Base-by-base conservation (phyloP, 805 yeast species). In the Torulaspora delbrueckii region DNA sequence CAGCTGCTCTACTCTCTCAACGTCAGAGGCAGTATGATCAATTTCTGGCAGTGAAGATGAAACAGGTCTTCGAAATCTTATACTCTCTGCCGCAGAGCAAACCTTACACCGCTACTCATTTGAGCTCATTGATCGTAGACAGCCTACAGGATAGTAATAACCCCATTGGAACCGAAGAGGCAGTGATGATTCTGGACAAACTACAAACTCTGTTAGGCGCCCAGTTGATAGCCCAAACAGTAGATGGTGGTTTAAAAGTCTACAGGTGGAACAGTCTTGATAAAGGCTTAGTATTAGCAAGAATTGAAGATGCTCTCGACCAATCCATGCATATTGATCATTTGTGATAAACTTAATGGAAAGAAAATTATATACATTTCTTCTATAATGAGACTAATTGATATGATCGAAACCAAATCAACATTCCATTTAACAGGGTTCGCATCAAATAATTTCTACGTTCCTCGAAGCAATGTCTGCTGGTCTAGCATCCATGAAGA, bases 401-500 rank as follows among this genome's bases (percentile, higher is more conserved):
- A 34, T 22, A 34, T 34, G 37, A n/a, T 34, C 16, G 8, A 18
- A 12, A 8, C 26, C 25, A 22, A 5, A 31, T 16, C 37, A 23
- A 34, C 27, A 12, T 12, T 8, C 24, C 8, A 34, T 34, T n/a
- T 26, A 26, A 16, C 14, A 23, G 10, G n/a, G 13, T 8, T 23
- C n/a, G 35, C 25, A 26, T 35, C 45, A 22, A 27, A 36, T 27
- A 30, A 45, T 42, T 31, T 46, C 34, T 22, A 42, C 37, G 32
- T 47, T 40, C 31, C 47, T 47, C 23, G 37, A 42, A 10, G 98
- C 96, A 66, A 91, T 93, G 62, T 91, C 96, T 48, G 95, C 86
- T 41, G 98, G 87, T 59, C 84, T 83, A 58, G 81, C 87, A 67
- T 93, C 96, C 86, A 86, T 84, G 69, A 87, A 91, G 70, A 83